A percentile compares a stretch with the other conserved stretches of the same genome.
These are phyloP conservation scores for Globisporangium perplexum DNA, from an alignment of 352 stramenopile genomes.

Conservation along the genomic window DNA sequence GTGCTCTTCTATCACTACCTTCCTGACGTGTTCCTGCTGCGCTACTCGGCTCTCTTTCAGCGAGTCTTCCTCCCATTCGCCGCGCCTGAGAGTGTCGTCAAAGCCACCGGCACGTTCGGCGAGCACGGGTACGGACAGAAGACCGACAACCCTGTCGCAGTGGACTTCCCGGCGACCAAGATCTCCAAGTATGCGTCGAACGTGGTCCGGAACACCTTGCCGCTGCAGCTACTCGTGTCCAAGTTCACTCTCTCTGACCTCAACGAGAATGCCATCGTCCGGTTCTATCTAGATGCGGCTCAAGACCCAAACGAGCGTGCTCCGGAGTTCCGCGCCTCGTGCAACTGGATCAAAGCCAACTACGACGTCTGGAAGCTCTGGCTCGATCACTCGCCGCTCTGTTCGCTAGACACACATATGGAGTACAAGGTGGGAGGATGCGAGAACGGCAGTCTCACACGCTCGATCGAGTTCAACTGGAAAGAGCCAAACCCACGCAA, in stretches of 20 bases:
- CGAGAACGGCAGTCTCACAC: conserved; percentile 9
- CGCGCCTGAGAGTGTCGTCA: conserved; percentile 20
- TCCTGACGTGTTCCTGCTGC: conserved; percentile 41
- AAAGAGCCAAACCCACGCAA: conserved; percentile 24
- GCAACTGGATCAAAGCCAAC: conserved; percentile 44
- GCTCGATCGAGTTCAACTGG: conserved; percentile 30
- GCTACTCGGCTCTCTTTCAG: conserved; percentile 28
- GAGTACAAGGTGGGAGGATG: conserved; percentile 20
- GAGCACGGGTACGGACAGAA: conserved; percentile 40
- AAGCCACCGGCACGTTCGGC: conserved; percentile 30
- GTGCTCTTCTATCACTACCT: conserved; percentile 57
- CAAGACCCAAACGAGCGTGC: conserved; percentile 13
- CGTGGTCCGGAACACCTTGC: conserved; percentile 6
- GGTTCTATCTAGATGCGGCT: conserved; percentile 12
- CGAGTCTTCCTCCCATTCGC: conserved; percentile 35
- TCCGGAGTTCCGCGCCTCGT: conserved; percentile 33
- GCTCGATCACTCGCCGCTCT: conserved; percentile 30
- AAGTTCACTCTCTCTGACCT: conserved; percentile 27
- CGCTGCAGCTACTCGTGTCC: conserved; percentile 18
- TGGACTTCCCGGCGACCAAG: conserved; percentile 30
- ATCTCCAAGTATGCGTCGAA: conserved; percentile 30
- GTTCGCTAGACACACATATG: conserved; percentile 20
- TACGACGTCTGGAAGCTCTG: conserved; percentile 44
- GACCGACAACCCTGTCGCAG: conserved; percentile 36
- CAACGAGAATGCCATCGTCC: conserved; percentile 34